These are phyloP conservation scores for Tremellales sp. DNA, from an alignment of 1,284 basidiomycete species.

Conservation along the genomic window DNA sequence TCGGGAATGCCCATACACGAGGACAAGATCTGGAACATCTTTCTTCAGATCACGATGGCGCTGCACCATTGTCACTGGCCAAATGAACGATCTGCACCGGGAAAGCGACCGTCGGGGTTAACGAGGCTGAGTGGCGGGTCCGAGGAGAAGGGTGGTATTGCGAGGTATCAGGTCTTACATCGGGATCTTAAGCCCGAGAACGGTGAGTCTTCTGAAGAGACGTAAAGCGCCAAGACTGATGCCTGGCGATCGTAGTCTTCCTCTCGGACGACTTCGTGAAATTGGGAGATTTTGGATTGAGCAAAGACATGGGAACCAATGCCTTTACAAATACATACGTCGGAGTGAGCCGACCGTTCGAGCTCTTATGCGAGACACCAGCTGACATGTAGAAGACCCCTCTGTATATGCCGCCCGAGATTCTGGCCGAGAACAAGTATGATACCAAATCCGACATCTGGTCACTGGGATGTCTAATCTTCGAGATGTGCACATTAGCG, in stretches of 20 bases:
- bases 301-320: conserved; percentile 80
- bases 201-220: conserved; percentile 55
- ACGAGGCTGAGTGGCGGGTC: conserved; percentile 3
- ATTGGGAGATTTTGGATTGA: conserved; percentile 92
- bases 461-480: conserved; percentile 94
- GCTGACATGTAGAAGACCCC: conserved; percentile 63
- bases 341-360: conserved; percentile 59
- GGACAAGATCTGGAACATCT: conserved; percentile 91
- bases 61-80: conserved; percentile 79
- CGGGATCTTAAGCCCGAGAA: conserved; percentile 96
- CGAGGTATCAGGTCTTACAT: conserved; percentile 73
- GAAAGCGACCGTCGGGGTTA: conserved; percentile 10
- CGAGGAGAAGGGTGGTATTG: conserved; percentile 11
- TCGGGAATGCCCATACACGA: conserved; percentile 68
- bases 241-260: conserved; percentile 28
- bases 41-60: conserved; percentile 87
- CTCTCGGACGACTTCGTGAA: conserved; percentile 62
- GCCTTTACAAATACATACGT: conserved; percentile 95
- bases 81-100: conserved; percentile 27
- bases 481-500: conserved; percentile 87
- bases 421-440: conserved; percentile 93
- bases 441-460: conserved; percentile 98
- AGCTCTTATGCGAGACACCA: background rate
- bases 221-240: background rate
- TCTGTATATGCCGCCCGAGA: conserved; percentile 97